A percentile compares a stretch with the other conserved stretches of the same genome.
phyloP scores from a whole-genome alignment of 1,284 basidiomycete species.

The Nidula niveotomentosa region DNA sequence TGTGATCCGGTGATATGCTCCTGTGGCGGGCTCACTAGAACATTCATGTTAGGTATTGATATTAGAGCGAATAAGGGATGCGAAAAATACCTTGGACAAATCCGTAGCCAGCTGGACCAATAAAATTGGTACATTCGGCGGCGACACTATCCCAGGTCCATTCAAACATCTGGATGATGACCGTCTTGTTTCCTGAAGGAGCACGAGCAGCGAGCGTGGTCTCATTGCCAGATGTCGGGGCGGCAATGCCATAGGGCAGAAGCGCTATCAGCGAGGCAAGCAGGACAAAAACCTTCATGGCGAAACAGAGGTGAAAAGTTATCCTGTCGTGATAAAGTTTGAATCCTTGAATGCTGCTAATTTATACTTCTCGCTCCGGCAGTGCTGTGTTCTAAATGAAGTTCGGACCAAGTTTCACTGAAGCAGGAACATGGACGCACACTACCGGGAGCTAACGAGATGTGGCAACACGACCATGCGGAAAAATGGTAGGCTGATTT shows the following conservation, averaged over 20 bases:
- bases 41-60: constrained; percentile 8
- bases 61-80: constrained; percentile 6
- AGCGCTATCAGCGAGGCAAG: not conserved
- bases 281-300: not conserved
- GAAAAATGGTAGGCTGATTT: too few relatives aligned
- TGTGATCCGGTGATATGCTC: constrained; percentile 49
- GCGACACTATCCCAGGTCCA: constrained; percentile 62
- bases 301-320: not conserved
- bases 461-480: too few relatives aligned
- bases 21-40: constrained; percentile 45
- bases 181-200: constrained; percentile 10
- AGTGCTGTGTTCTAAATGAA: too few relatives aligned
- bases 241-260: not conserved
- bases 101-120: constrained; percentile 67
- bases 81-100: constrained; percentile 56
- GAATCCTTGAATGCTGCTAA: too few relatives aligned
- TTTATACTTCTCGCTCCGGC: too few relatives aligned
- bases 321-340: not conserved
- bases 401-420: too few relatives aligned
- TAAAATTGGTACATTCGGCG: constrained; percentile 61
- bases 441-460: too few relatives aligned
- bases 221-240: not conserved
- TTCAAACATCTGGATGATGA: constrained; percentile 61
- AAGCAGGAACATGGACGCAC: too few relatives aligned
- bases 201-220: not conserved